Base-by-base conservation (phyloP, 768 basidiomycete species). In the Rhizopogon rudus region DNA sequence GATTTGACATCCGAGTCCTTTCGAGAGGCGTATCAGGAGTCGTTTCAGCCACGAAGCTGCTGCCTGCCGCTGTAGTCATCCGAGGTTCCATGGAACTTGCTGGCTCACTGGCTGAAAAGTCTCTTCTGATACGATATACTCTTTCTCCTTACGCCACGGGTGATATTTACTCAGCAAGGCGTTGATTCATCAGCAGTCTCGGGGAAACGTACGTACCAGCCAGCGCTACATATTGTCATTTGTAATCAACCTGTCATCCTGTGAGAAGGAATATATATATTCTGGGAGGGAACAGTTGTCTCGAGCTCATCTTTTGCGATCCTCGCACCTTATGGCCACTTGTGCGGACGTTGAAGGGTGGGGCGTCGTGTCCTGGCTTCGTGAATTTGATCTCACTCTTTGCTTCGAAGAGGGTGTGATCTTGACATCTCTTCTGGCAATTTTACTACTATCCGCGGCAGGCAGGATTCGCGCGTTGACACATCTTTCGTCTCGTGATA, bases 381-480 rank as follows among this genome's bases (percentile, higher is more conserved):
- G 91, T 52, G 72, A 78, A 13, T 91, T 93, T 65, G 93, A 95
- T 67, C 60, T 86, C 8, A 90, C 92, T 1, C 79, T 82, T 13
- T 96, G 93, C 67, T 90, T 87, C 59, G 87, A 95, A 61, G 87
- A 92, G 59, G 87, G 83, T 13, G 64, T 86, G 42, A 33, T 94
- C 0, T 67, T 92, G 1, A 76, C 88, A 0, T 56, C 73, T 4
- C 62, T 87, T 0, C 73, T 87, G 51, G 72, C 72, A 2, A 39
- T 75, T 7, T 65, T 86, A 51, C 51, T 83, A 31, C 31, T 83
- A 52, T 57, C 75, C 6, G 70, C 75, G 5, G 63, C 79, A n/a
- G 51, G 73, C 42, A 74, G 73, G 31, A 71, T 76, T 20, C 67
- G 69, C 31, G 10, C 62, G 76, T 20, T 63, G 64, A 55, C 46